A percentile compares a stretch with the other conserved stretches of the same genome.
Evolutionary conservation across 805 yeast species (phyloP).

Genomic region (Metschnikowia shivogae): DNA sequence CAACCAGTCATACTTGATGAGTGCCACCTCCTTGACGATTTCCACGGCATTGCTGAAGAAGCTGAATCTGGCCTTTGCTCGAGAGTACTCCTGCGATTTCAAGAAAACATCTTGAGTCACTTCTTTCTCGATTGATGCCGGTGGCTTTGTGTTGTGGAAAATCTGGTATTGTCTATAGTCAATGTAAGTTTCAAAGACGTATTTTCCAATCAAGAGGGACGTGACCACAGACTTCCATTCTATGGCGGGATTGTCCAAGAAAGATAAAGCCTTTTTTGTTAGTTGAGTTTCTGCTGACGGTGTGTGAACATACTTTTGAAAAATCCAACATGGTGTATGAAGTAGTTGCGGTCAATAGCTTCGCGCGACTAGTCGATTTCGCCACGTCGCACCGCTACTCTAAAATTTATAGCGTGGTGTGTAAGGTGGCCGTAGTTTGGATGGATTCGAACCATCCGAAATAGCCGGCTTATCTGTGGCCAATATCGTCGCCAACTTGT

Average conservation of each 20-base stretch:
- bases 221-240: conserved; percentile 78
- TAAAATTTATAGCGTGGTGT: too few relatives aligned
- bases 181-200: conserved; percentile 67
- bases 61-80: conserved; percentile 72
- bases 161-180: conserved; percentile 74
- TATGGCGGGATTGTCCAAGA: conserved; percentile 62
- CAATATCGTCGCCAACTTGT: too few relatives aligned
- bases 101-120: conserved; percentile 69
- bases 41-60: conserved; percentile 50
- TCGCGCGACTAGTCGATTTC: background rate
- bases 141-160: conserved; percentile 52
- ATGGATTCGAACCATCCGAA: too few relatives aligned
- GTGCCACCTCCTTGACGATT: conserved; percentile 51
- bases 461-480: too few relatives aligned
- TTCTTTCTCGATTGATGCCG: conserved; percentile 62
- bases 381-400: conserved; percentile 3
- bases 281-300: conserved; percentile 17
- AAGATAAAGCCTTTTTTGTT: conserved; percentile 39
- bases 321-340: conserved; percentile 12
- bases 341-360: background rate
- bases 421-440: too few relatives aligned
- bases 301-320: conserved; percentile 15
- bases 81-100: conserved; percentile 73
- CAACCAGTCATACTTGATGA: conserved; percentile 54
- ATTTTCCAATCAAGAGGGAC: conserved; percentile 73